These are phyloP conservation scores for Plasmodium reichenowi DNA, from an alignment of 169 alveolate genomes.

Conservation along the genomic window DNA sequence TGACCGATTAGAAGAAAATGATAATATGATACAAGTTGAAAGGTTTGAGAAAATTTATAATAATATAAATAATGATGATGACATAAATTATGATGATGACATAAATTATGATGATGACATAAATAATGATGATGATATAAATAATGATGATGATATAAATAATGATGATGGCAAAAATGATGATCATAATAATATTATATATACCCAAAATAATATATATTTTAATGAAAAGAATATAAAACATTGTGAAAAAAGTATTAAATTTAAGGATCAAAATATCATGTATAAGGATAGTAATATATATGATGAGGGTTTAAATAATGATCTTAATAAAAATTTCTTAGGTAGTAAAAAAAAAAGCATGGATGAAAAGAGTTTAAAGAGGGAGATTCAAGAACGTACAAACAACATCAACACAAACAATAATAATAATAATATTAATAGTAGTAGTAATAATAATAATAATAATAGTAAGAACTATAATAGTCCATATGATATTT, in stretches of 20 bases:
- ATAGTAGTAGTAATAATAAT: neutral
- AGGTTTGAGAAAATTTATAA: too few relatives aligned
- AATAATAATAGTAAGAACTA: neutral
- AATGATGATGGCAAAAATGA: neutral
- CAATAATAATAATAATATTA: neutral
- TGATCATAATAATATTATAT: neutral
- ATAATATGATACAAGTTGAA: too few relatives aligned
- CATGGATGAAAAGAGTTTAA: neutral
- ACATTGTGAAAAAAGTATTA: too few relatives aligned
- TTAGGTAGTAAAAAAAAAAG: neutral
- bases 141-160: neutral
- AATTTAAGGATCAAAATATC: too few relatives aligned
- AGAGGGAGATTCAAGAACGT: too few relatives aligned
- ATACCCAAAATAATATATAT: too few relatives aligned
- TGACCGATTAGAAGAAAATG: too few relatives aligned
- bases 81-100: neutral
- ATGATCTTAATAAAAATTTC: too few relatives aligned
- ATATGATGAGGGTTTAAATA: too few relatives aligned
- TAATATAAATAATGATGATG: neutral
- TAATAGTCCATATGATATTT: neutral
- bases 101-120: neutral
- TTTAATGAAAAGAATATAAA: too few relatives aligned
- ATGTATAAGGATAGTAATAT: too few relatives aligned
- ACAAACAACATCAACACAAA: neutral
- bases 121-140: neutral